Evolutionary conservation across 768 basidiomycete species (phyloP), one percentile per base, ranked within the genome.

Genomic region (Exidia glandulosa): DNA sequence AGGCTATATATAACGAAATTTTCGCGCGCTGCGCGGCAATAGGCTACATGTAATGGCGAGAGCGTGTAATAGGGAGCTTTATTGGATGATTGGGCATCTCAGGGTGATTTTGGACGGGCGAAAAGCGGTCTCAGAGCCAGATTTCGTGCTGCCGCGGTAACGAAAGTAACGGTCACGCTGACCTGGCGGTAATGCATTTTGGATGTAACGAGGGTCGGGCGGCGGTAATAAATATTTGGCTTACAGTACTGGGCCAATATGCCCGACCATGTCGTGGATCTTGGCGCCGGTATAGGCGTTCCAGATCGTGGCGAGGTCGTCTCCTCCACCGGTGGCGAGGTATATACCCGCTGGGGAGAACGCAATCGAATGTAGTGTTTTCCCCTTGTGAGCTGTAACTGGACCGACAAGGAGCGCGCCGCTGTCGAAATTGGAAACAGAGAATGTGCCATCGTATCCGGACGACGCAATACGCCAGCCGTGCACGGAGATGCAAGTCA

Each of bases 291-390:
- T 48, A 16, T 1, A 32, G 2, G 65, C 62, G 32, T 72, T 69
- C 72, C 71, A 73, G 41, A 68, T 56, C 2, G 65, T 66, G 37
- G 72, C 68, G 6, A 66, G 63, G 32, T 60, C 59, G 31, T 72
- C 71, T n/a, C 67, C 60, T 23, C 67, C 68, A 3, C 68, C 72
- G 5, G 73, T 71, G 4, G 65, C 68, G 47, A 73, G 68, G 25
- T 57, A 66, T 29, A 36, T 57, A 3, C 62, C 69, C 16, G 59
- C 52, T 0, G 71, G 71, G 14, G 72, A 72, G 62, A 67, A 70
- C 13, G 67, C 64, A 9, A 69, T 32, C 31, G 31, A 32, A 19
- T 19, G 16, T 19, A 45, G 19, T 12, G 9, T 23, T 7, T 7
- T 14, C 41, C 16, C 7, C 9, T 45, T 6, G 19, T 19, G 9